Evolutionary conservation across 495 filamentous ascomycete species (phyloP).

Genomic region (Xylaria castorea): DNA sequence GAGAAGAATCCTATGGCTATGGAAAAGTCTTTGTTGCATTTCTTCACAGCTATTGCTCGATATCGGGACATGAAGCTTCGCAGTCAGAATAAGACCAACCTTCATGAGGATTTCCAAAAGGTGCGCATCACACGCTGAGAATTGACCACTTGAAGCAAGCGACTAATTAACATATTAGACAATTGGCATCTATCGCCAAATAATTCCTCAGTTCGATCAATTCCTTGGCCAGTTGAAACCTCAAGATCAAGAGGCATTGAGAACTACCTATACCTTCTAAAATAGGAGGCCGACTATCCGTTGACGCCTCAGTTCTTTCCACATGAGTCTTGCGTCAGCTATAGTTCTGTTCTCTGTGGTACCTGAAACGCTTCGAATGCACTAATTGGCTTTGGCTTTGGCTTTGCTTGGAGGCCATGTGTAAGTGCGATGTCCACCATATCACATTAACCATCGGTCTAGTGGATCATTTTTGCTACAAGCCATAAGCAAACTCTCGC

Average conservation of each 20-base stretch:
- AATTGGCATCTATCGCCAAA: slow-evolving; percentile 77
- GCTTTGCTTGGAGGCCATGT: not conserved
- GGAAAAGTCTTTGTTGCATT: slow-evolving; percentile 81
- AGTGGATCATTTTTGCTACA: not conserved
- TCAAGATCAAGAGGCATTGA: slow-evolving; percentile 64
- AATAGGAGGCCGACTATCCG: not conserved
- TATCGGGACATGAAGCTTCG: slow-evolving; percentile 65
- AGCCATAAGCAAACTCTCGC: not conserved
- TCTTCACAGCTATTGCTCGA: slow-evolving; percentile 83
- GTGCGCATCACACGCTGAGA: slow-evolving; percentile 35
- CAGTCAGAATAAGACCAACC: slow-evolving; percentile 52
- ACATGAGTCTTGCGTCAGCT: not conserved
- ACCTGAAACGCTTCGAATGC: not conserved
- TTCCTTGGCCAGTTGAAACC: slow-evolving; percentile 75
- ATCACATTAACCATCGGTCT: not conserved
- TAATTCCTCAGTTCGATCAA: slow-evolving; percentile 84
- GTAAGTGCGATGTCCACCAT: not conserved
- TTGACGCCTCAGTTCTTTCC: not conserved
- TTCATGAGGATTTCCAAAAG: slow-evolving; percentile 57
- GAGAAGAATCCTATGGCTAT: slow-evolving; percentile 89
- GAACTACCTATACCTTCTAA: slow-evolving; percentile 36
- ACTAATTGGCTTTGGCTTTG: slow-evolving; percentile 1
- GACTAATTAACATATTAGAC: slow-evolving; percentile 59
- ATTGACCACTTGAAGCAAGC: slow-evolving; percentile 18
- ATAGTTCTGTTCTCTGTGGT: not conserved